phyloP scores from a whole-genome alignment of 352 stramenopile species.

The Phytophthora hibernalis region DNA sequence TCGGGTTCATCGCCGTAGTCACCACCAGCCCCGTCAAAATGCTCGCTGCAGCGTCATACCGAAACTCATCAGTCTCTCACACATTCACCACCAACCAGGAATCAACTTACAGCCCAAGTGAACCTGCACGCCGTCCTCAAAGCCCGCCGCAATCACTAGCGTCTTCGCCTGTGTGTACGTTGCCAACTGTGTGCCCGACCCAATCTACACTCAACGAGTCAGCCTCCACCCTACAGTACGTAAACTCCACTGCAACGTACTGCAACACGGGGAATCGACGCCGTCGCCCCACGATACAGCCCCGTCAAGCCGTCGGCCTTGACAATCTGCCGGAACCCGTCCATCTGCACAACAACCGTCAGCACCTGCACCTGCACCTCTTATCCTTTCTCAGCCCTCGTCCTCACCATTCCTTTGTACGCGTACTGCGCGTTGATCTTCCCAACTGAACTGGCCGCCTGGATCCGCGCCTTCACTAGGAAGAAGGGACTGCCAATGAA shows the following conservation, averaged over 20 bases:
- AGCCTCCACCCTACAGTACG: not conserved
- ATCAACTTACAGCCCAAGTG: slow-evolving; percentile 76
- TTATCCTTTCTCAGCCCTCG: not conserved
- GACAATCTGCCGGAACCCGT: slow-evolving; percentile 83
- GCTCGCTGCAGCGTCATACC: slow-evolving; percentile 55
- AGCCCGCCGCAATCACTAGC: slow-evolving; percentile 75
- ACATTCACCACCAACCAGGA: not conserved
- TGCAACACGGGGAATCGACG: slow-evolving; percentile 78
- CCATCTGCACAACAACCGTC: slow-evolving; percentile 50
- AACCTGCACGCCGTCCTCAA: slow-evolving; percentile 77
- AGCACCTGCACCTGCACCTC: slow-evolving; percentile 7
- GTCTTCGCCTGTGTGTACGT: slow-evolving; percentile 88
- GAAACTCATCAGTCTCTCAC: not conserved
- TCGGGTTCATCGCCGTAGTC: slow-evolving; percentile 89
- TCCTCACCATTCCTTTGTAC: slow-evolving; percentile 81
- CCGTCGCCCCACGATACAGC: slow-evolving; percentile 78
- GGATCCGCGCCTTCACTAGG: slow-evolving; percentile 86
- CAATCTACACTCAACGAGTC: slow-evolving; percentile 57
- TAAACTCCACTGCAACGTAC: slow-evolving; percentile 41
- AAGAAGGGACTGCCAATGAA: slow-evolving; percentile 87
- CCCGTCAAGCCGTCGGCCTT: slow-evolving; percentile 71
- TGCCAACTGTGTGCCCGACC: slow-evolving; percentile 81
- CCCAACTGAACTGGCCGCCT: slow-evolving; percentile 74
- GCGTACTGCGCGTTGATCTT: slow-evolving; percentile 87
- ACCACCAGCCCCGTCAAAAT: slow-evolving; percentile 82